Conservation (phyloP, 345 rosid species). For the Corchorus capsularis region DNA sequence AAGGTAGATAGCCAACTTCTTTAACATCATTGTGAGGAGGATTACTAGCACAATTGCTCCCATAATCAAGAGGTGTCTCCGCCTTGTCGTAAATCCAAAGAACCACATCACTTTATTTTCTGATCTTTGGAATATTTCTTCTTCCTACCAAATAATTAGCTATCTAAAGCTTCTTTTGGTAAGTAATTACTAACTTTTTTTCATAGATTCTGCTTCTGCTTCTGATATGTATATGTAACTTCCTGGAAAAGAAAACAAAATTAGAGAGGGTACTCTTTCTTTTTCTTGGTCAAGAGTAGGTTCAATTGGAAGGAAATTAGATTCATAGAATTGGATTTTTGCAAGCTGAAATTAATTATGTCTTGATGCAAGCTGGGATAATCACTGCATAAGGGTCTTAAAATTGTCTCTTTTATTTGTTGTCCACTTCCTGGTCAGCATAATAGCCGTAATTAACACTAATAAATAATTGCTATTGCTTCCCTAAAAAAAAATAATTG, state of each 20-base stretch:
- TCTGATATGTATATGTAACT: neutral
- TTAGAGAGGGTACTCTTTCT: neutral
- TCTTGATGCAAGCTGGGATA: neutral
- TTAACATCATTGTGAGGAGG: conserved; percentile 20
- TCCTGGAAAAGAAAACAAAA: too few species aligned
- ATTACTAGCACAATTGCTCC: conserved; percentile 44
- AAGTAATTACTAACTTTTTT: too few species aligned
- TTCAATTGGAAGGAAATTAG: conserved; percentile 1
- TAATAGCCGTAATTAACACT: neutral
- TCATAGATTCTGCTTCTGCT: neutral
- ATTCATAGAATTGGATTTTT: conserved; percentile 39
- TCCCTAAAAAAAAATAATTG: too few species aligned
- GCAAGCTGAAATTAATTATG: neutral
- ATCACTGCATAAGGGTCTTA: conserved; percentile 22
- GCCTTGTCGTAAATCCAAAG: conserved; percentile 45
- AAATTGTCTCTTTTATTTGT: conserved; percentile 19
- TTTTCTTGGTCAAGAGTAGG: neutral
- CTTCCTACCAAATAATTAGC: too few species aligned
- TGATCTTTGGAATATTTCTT: neutral
- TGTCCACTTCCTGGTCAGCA: neutral
- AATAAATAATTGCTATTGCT: too few species aligned
- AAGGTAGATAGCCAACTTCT: conserved; percentile 26
- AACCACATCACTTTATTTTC: conserved; percentile 32
- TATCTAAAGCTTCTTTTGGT: too few species aligned
- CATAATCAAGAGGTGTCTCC: conserved; percentile 30